Conservation (phyloP, 2,329 filamentous ascomycete species). For the Ascochyta pisi region DNA sequence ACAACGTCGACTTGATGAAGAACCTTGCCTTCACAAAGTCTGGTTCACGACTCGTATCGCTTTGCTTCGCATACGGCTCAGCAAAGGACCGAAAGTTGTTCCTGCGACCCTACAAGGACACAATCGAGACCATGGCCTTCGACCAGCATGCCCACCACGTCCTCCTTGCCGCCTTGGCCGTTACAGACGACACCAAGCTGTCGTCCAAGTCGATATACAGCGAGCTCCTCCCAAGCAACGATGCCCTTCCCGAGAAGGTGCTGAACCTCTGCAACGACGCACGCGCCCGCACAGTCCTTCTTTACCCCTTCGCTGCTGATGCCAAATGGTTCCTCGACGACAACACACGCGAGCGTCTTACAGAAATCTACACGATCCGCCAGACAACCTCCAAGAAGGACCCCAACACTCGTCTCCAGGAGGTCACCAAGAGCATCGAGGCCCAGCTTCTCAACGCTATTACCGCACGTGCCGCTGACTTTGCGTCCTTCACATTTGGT, state of each 20-base stretch:
- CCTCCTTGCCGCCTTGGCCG: slow-evolving; percentile 84
- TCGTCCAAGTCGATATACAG: slow-evolving; percentile 84
- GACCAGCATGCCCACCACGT: slow-evolving; percentile 81
- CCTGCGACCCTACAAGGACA: slow-evolving; percentile 88
- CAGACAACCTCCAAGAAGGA: slow-evolving; percentile 93
- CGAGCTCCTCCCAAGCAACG: slow-evolving; percentile 70
- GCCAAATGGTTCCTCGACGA: slow-evolving; percentile 67
- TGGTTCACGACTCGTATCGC: slow-evolving; percentile 79
- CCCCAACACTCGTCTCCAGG: slow-evolving; percentile 73
- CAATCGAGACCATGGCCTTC: slow-evolving; percentile 81
- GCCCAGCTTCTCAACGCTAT: slow-evolving; percentile 78
- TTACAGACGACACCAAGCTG: slow-evolving; percentile 93
- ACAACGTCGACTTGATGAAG: slow-evolving; percentile 75
- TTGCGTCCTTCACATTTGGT: slow-evolving; percentile 80
- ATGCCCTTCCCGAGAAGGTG: slow-evolving; percentile 67
- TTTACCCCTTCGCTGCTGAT: slow-evolving; percentile 78
- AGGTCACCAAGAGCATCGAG: slow-evolving; percentile 77
- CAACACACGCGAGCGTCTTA: slow-evolving; percentile 72
- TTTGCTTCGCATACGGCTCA: slow-evolving; percentile 81
- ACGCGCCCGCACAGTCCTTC: slow-evolving; percentile 69
- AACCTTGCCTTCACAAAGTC: slow-evolving; percentile 96
- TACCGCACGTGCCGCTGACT: slow-evolving; percentile 68
- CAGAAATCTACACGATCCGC: slow-evolving; percentile 80
- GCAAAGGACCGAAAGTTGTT: slow-evolving; percentile 94
- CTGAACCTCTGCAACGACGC: slow-evolving; percentile 70